Evolutionary conservation across 306 rosid genomes (phyloP).

Genomic region (Cotoneaster glaucophyllus): DNA sequence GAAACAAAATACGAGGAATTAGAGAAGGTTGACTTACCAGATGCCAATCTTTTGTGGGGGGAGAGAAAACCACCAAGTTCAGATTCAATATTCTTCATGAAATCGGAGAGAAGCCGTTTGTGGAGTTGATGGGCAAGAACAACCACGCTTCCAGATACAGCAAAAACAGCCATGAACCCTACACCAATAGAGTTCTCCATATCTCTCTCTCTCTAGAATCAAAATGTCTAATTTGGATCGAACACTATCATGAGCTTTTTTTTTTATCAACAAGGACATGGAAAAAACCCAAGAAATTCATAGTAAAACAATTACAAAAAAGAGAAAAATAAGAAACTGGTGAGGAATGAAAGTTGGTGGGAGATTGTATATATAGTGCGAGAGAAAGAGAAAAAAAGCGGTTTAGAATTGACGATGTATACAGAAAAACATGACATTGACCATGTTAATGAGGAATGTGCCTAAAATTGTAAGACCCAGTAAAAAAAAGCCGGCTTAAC

Average conservation of each 20-base stretch:
- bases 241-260: background rate
- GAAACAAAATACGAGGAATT: background rate
- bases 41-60: background rate
- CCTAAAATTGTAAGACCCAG: background rate
- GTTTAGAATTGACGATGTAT: background rate
- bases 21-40: conserved; percentile 3
- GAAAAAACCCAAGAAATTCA: background rate
- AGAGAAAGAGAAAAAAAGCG: background rate
- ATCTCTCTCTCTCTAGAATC: background rate
- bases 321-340: background rate
- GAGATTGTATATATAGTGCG: background rate
- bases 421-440: background rate
- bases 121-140: conserved; percentile 63
- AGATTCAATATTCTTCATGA: conserved; percentile 60
- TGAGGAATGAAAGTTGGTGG: background rate
- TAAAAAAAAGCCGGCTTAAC: background rate
- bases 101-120: conserved; percentile 61
- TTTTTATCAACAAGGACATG: conserved; percentile 1
- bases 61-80: conserved; percentile 30
- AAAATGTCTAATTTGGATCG: background rate
- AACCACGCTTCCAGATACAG: conserved; percentile 68
- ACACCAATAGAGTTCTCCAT: conserved; percentile 53
- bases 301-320: background rate
- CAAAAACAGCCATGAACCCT: conserved; percentile 75
- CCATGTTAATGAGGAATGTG: background rate